Evolutionary conservation across 2,329 filamentous ascomycete genomes (phyloP).

Genomic region (Geosmithia flava): DNA sequence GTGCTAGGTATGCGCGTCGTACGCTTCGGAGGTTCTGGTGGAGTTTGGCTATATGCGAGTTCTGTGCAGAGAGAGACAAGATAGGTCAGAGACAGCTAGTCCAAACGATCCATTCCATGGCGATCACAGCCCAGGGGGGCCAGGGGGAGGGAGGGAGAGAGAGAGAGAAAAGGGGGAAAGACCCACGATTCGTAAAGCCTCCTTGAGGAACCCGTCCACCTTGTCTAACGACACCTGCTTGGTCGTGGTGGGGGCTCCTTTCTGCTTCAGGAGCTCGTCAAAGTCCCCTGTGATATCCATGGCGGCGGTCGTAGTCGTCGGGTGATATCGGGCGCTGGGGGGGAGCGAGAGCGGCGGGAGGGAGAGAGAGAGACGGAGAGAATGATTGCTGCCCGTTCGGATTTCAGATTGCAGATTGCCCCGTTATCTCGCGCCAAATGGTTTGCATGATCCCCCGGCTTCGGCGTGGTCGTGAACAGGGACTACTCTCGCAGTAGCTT

Average conservation of each 20-base stretch:
- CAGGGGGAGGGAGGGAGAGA: constrained; percentile 1
- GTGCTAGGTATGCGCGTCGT: constrained; percentile 84
- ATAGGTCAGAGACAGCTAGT: not conserved
- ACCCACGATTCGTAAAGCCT: constrained; percentile 83
- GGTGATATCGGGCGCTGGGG: too few relatives aligned
- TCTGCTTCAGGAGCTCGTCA: constrained; percentile 53
- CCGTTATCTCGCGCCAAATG: not conserved
- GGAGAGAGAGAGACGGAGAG: too few relatives aligned
- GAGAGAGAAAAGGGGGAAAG: too few relatives aligned
- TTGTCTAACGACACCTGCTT: constrained; percentile 31
- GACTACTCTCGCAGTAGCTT: too few relatives aligned
- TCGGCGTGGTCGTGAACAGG: too few relatives aligned
- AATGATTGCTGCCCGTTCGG: too few relatives aligned
- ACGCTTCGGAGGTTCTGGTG: constrained; percentile 70
- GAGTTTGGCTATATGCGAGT: constrained; percentile 72
- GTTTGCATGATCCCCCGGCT: not conserved
- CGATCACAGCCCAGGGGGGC: not conserved
- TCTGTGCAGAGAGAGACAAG: constrained; percentile 38
- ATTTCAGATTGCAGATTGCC: too few relatives aligned
- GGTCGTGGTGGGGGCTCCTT: constrained; percentile 37
- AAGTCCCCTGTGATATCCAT: constrained; percentile 59
- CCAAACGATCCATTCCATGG: not conserved
- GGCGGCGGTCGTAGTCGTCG: not conserved
- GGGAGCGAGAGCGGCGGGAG: too few relatives aligned
- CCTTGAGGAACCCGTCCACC: constrained; percentile 81